phyloP scores from a whole-genome alignment of 192 early-diverging fungal genomes.

The Backusella australiensis region DNA sequence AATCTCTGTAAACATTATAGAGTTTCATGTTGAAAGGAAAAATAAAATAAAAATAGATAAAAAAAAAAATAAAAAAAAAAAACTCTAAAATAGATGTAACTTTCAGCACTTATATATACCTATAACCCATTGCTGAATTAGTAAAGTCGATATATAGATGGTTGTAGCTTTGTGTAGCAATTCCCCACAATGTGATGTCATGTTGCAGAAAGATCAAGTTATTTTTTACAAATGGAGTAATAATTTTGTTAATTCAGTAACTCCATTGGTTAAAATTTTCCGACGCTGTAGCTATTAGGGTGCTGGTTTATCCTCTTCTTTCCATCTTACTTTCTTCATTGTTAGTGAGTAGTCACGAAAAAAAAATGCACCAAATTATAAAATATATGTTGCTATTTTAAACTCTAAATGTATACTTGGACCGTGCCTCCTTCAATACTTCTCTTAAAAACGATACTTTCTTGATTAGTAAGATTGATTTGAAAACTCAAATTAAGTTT shows the following conservation, averaged over 20 bases:
- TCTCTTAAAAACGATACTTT: not conserved
- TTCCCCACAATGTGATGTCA: not conserved
- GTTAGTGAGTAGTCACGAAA: not conserved
- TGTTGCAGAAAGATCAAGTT: not conserved
- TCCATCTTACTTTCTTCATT: not conserved
- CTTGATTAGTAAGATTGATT: not conserved
- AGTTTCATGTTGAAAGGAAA: not conserved
- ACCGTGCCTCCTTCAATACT: not conserved
- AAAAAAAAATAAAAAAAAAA: not conserved
- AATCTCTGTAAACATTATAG: not conserved
- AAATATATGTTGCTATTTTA: no score
- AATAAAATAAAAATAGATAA: not conserved
- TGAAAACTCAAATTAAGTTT: not conserved
- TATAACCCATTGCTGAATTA: not conserved
- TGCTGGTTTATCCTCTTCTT: not conserved
- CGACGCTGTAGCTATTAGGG: not conserved
- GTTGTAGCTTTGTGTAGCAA: not conserved
- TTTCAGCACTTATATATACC: not conserved
- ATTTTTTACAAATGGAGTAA: not conserved
- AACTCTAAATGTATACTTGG: not conserved
- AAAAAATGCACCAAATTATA: no score
- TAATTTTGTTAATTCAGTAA: not conserved
- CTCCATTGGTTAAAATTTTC: not conserved
- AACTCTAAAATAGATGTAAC: not conserved
- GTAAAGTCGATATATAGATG: not conserved